Conservation (phyloP, 2,329 filamentous ascomycete genomes). For the Fusarium compactum region DNA sequence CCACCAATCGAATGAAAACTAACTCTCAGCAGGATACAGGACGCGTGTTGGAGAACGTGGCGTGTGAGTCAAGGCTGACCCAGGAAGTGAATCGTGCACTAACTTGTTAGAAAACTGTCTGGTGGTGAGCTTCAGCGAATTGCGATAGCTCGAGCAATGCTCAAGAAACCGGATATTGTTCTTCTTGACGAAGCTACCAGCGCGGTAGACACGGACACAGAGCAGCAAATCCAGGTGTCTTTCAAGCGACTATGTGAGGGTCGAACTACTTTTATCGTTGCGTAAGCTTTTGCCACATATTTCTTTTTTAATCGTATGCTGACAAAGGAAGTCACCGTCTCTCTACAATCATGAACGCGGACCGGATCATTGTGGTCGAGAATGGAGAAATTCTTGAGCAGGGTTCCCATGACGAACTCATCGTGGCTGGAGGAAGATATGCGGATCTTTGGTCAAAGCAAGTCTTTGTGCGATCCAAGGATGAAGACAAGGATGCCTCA, state of each 20-base stretch:
- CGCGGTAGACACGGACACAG: conserved; percentile 77
- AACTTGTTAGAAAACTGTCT: conserved; percentile 66
- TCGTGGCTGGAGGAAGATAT: conserved; percentile 71
- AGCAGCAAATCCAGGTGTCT: conserved; percentile 74
- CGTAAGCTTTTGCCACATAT: conserved; percentile 56
- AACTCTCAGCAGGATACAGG: conserved; percentile 56
- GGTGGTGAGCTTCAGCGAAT: conserved; percentile 76
- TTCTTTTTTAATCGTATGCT: neutral
- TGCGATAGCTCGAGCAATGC: conserved; percentile 76
- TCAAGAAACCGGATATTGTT: conserved; percentile 80
- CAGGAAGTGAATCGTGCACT: conserved; percentile 17
- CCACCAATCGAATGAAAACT: conserved; percentile 5
- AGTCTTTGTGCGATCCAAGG: conserved; percentile 64
- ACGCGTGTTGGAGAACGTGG: conserved; percentile 65
- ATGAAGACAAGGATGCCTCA: conserved; percentile 47
- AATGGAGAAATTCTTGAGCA: conserved; percentile 73
- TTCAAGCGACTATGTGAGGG: conserved; percentile 68
- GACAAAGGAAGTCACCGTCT: conserved; percentile 67
- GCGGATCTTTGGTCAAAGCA: conserved; percentile 75
- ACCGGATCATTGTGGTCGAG: conserved; percentile 74
- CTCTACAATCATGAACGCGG: conserved; percentile 77
- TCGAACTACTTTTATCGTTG: conserved; percentile 75
- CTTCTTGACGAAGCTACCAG: conserved; percentile 85
- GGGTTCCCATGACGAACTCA: conserved; percentile 70
- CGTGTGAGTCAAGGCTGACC: conserved; percentile 51